These are phyloP conservation scores for Cladosporium velox DNA, from an alignment of 2,329 filamentous ascomycete genomes.

Conservation along the genomic window DNA sequence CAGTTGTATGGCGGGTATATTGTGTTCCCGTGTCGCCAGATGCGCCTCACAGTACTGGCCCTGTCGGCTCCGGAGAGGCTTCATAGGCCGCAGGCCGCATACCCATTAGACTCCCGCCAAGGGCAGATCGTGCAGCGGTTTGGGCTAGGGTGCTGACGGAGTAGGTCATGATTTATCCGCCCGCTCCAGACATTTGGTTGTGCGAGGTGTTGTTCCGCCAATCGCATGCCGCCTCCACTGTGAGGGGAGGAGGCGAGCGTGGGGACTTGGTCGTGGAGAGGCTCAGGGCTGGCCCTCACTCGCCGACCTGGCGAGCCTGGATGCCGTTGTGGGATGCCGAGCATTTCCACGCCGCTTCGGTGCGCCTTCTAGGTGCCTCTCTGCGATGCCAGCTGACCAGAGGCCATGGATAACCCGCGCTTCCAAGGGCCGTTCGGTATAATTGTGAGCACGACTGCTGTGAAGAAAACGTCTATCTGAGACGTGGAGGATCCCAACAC, in stretches of 20 bases:
- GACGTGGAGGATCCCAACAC: not conserved
- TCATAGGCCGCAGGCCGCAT: constrained; percentile 9
- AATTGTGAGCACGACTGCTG: not conserved
- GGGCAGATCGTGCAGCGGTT: constrained; percentile 19
- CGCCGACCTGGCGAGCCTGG: not conserved
- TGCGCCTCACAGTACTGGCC: constrained; percentile 10
- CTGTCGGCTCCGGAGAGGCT: constrained; percentile 4
- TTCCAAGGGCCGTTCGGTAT: not conserved
- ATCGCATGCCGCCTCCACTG: not conserved
- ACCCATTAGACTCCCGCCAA: constrained; percentile 16
- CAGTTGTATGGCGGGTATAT: constrained; percentile 19
- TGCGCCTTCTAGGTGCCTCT: constrained; percentile 12
- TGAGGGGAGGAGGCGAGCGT: not conserved
- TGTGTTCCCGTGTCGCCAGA: constrained; percentile 10
- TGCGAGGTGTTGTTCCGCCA: constrained; percentile 19
- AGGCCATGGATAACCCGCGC: constrained; percentile 4
- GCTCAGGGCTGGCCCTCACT: not conserved
- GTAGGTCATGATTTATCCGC: constrained; percentile 18
- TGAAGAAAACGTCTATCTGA: not conserved
- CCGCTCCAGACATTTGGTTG: constrained; percentile 13
- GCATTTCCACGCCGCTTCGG: constrained; percentile 10
- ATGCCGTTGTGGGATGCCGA: constrained; percentile 10
- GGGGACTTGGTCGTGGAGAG: constrained; percentile 13
- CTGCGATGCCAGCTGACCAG: constrained; percentile 6
- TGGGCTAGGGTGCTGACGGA: constrained; percentile 18